Conservation (phyloP, 331 rosid species). For the Malus hybrid region DNA sequence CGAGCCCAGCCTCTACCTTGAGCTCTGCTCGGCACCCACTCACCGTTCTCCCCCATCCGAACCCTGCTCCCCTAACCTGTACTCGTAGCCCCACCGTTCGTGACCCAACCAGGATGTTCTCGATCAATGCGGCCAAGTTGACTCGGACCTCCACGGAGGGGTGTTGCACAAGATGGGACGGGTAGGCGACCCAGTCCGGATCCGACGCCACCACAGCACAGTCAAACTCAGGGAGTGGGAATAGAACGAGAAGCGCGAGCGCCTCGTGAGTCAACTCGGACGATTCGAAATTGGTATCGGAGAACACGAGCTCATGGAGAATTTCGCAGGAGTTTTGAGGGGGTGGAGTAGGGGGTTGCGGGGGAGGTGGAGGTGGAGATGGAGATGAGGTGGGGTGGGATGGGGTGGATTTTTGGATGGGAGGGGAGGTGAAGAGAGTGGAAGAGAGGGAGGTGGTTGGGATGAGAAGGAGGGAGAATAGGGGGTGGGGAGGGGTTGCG, state of each 20-base stretch:
- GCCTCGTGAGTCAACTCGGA: slow-evolving; percentile 56
- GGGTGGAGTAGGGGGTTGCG: slow-evolving; percentile 5
- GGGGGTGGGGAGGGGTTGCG: too few relatives aligned
- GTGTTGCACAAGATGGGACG: slow-evolving; percentile 40
- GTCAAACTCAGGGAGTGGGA: slow-evolving; percentile 54
- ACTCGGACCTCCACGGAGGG: slow-evolving; percentile 48
- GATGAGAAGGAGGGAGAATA: too few relatives aligned
- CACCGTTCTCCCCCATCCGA: too few relatives aligned
- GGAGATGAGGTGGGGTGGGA: too few relatives aligned
- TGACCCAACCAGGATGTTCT: slow-evolving; percentile 57
- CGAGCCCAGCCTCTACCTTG: too few relatives aligned
- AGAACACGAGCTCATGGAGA: slow-evolving; percentile 33
- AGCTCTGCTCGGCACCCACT: too few relatives aligned
- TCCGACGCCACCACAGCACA: slow-evolving; percentile 49
- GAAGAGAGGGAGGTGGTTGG: too few relatives aligned
- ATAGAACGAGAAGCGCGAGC: slow-evolving; percentile 55
- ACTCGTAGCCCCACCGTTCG: slow-evolving; percentile 59
- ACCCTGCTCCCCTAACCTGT: slow-evolving; percentile 18
- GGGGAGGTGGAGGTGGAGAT: too few relatives aligned
- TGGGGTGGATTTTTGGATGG: too few relatives aligned
- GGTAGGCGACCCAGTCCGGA: slow-evolving; percentile 27
- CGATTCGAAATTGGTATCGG: slow-evolving; percentile 9
- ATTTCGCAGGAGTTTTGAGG: slow-evolving; percentile 40
- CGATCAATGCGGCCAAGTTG: slow-evolving; percentile 73
- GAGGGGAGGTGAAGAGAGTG: too few relatives aligned